Percentiles rank a stretch among this genome's conserved stretches.
Evolutionary conservation across 345 rosid genomes (phyloP).

Genomic region (Lumnitzera littorea): DNA sequence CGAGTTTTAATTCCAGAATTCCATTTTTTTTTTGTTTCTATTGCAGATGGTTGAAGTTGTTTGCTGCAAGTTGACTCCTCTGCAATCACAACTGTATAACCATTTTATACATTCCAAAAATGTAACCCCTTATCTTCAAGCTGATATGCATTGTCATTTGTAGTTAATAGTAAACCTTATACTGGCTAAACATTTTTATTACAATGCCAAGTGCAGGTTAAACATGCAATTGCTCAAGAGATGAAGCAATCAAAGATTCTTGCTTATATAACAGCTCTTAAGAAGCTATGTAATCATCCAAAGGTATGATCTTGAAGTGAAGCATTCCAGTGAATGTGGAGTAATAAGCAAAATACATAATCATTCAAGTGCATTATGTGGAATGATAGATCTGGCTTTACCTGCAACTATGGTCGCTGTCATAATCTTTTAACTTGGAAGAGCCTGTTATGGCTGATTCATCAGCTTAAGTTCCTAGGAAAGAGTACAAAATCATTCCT

Average conservation of each 20-base stretch:
- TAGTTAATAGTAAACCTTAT: not conserved
- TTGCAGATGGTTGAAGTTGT: constrained; percentile 93
- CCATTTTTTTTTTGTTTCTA: too few relatives aligned
- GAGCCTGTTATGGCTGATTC: too few relatives aligned
- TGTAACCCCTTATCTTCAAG: constrained; percentile 30
- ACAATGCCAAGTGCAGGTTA: constrained; percentile 46
- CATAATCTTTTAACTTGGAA: too few relatives aligned
- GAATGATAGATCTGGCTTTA: too few relatives aligned
- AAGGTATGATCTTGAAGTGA: constrained; percentile 41
- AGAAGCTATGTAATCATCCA: constrained; percentile 99
- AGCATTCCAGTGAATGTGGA: not conserved
- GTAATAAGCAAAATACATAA: too few relatives aligned
- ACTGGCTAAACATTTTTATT: constrained; percentile 1
- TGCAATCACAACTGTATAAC: constrained; percentile 76
- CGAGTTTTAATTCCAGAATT: too few relatives aligned
- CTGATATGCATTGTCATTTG: not conserved
- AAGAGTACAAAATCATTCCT: too few relatives aligned
- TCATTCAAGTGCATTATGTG: too few relatives aligned
- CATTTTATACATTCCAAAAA: constrained; percentile 97
- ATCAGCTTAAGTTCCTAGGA: too few relatives aligned
- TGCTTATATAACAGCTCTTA: constrained; percentile 97
- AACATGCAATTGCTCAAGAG: constrained; percentile 71
- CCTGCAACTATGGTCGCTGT: too few relatives aligned
- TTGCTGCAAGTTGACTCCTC: constrained; percentile 94
- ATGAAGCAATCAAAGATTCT: constrained; percentile 81